phyloP scores from a whole-genome alignment of 768 basidiomycete species.

The Tremella mesenterica region DNA sequence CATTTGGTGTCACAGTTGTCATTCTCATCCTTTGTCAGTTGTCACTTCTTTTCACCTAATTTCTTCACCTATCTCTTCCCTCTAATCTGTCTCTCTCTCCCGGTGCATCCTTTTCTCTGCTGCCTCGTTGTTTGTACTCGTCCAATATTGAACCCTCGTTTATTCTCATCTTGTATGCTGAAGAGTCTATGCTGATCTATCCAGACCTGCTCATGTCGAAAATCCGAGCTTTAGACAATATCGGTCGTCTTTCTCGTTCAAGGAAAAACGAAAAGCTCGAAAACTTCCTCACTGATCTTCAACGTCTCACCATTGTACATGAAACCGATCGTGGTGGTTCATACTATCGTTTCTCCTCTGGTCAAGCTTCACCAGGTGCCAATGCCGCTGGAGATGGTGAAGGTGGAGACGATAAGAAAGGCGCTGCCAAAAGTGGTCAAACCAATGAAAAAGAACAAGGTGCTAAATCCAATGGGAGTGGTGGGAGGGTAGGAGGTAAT shows the following conservation, averaged over 20 bases:
- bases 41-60: neutral
- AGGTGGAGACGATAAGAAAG: conserved; percentile 13
- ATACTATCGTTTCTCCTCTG: conserved; percentile 23
- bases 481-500: too few species aligned
- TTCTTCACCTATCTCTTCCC: neutral
- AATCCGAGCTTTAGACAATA: conserved; percentile 46
- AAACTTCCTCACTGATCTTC: conserved; percentile 47
- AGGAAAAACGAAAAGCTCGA: conserved; percentile 45
- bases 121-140: too few species aligned
- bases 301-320: conserved; percentile 48
- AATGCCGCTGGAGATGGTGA: conserved; percentile 5
- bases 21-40: conserved; percentile 44
- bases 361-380: conserved; percentile 6
- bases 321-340: conserved; percentile 34
- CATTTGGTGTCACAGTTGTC: conserved; percentile 47
- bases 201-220: conserved; percentile 45
- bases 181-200: neutral
- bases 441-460: conserved; percentile 10
- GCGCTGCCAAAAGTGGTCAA: conserved; percentile 4
- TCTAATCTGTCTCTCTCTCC: too few species aligned
- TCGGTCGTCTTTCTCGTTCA: conserved; percentile 45
- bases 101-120: too few species aligned
- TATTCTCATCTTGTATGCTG: neutral
- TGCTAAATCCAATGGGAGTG: conserved; percentile 1
- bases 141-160: too few species aligned